Conservation (phyloP, 2,329 filamentous ascomycete genomes). For the Emergomyces orientalis region DNA sequence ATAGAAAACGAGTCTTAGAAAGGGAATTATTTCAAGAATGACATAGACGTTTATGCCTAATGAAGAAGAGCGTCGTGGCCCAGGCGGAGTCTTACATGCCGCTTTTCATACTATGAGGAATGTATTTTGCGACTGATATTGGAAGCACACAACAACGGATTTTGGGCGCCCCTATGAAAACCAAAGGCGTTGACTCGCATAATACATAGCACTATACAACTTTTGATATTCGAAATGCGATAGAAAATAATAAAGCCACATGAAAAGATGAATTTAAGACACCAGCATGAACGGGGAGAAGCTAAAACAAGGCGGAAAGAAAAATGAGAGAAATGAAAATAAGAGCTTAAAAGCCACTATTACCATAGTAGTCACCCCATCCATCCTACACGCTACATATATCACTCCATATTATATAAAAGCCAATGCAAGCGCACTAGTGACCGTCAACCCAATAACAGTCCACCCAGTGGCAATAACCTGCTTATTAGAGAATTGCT, state of each 20-base stretch:
- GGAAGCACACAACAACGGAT: not conserved
- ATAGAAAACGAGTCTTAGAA: not conserved
- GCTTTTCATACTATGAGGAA: not conserved
- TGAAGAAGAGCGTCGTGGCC: not conserved
- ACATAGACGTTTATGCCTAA: not conserved
- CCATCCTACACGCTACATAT: not conserved
- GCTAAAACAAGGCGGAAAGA: not conserved
- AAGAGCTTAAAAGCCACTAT: not conserved
- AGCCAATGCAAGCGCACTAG: slow-evolving; percentile 42
- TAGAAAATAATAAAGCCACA: slow-evolving; percentile 2
- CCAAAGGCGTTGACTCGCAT: not conserved
- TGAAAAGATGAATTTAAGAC: not conserved
- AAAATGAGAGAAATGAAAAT: not conserved
- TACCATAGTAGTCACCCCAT: not conserved
- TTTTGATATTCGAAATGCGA: not conserved
- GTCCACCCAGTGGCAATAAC: slow-evolving; percentile 58
- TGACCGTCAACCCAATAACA: slow-evolving; percentile 48
- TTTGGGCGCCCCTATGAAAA: not conserved
- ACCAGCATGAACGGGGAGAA: not conserved
- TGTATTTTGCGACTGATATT: not conserved
- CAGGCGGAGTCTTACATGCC: not conserved
- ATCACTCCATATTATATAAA: not conserved
- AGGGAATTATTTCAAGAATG: not conserved
- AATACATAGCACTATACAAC: not conserved
- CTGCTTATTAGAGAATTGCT: slow-evolving; percentile 52